phyloP scores from a whole-genome alignment of 169 alveolate species.

The Plasmodium gaboni region DNA sequence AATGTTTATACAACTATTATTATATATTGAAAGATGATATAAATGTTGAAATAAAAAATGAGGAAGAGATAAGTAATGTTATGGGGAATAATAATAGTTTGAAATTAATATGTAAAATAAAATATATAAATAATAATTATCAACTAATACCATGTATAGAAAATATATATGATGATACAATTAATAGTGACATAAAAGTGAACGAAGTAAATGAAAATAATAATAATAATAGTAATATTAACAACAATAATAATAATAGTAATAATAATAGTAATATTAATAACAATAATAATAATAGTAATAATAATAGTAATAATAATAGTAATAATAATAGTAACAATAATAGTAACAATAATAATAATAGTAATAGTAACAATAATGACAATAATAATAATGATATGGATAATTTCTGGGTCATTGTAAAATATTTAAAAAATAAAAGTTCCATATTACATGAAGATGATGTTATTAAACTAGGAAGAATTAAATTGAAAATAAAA shows the following conservation, averaged over 20 bases:
- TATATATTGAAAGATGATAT: slow-evolving; percentile 70
- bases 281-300: neutral
- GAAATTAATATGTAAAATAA: slow-evolving; percentile 55
- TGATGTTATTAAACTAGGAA: slow-evolving; percentile 80
- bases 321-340: neutral
- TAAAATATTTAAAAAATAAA: slow-evolving; percentile 75
- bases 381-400: slow-evolving; percentile 2
- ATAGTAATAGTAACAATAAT: slow-evolving; percentile 9
- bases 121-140: slow-evolving; percentile 59
- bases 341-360: neutral
- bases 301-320: neutral
- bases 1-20: slow-evolving; percentile 74
- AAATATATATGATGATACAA: slow-evolving; percentile 14
- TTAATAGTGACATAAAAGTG: slow-evolving; percentile 2
- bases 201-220: slow-evolving; percentile 14
- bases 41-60: slow-evolving; percentile 71
- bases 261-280: too few species aligned
- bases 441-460: slow-evolving; percentile 79
- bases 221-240: neutral
- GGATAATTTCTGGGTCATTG: slow-evolving; percentile 80
- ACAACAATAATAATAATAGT: neutral
- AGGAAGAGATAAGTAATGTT: slow-evolving; percentile 72
- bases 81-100: slow-evolving; percentile 33
- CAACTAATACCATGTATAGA: slow-evolving; percentile 63
- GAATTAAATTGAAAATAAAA: slow-evolving; percentile 81